Evolutionary conservation across 495 filamentous ascomycete species (phyloP), one percentile per base, ranked within the genome.

Genomic region (Arthonia radiata): DNA sequence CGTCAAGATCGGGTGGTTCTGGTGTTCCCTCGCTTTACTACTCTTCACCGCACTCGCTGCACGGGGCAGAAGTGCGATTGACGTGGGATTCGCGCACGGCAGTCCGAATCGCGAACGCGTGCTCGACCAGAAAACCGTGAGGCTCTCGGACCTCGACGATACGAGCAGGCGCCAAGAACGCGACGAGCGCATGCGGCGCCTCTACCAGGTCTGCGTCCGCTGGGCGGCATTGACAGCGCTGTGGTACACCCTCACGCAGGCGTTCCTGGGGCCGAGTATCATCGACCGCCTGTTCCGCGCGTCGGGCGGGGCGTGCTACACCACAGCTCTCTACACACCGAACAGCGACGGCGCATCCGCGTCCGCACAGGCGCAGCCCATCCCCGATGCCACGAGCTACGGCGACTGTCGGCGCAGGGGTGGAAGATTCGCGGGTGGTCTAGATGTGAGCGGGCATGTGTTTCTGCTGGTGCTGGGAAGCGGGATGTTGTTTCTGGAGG

Each of bases 401-500:
- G 23, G 55, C 62, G 13, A 40, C 68, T 22, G 42, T 78, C 16
- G 82, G 76, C 3, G 68, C 67, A 4, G 64, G 0, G 82, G 80
- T 10, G 86, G 86, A 0, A 47, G 53, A 24, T 97, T 86, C 83
- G 60, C 48, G 15, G 86, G 86, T 2, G 86, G 86, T 0, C 75
- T 90, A 46, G 86, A 93, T 53, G 75, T 94, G 28, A 79, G 70
- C 37, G 86, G 86, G 1, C 86, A 97, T 56, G 81, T 93, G 3
- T 91, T 97, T n/a, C n/a, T 97, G 56, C 52, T 97, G 18, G 77
- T 89, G 10, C 44, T 93, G 29, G 72, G 72, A 10, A 81, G 74
- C 31, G 61, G 62, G 32, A 67, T 83, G 43, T 43, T 94, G 34
- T 58, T 66, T 41, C 68, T 89, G 42, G 86, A 93, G 57, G 53